These are phyloP conservation scores for Fistulina hepatica DNA, from an alignment of 1,284 basidiomycete genomes.

Conservation along the genomic window DNA sequence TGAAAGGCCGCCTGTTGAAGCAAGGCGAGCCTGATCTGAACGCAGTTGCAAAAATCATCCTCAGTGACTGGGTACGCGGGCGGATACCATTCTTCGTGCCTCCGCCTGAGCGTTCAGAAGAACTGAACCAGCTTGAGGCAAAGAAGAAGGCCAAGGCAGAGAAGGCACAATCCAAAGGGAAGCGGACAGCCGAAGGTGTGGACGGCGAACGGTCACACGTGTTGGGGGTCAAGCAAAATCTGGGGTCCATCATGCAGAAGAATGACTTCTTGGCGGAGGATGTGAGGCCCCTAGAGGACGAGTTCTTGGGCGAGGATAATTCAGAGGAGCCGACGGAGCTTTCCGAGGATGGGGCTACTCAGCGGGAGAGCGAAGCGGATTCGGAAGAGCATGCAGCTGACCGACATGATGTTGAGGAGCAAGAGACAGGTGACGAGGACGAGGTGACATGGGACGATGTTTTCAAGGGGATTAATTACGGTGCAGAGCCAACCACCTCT, in stretches of 20 bases:
- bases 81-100: slow-evolving; percentile 85
- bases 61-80: slow-evolving; percentile 97
- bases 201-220: slow-evolving; percentile 25
- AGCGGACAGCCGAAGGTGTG: slow-evolving; percentile 21
- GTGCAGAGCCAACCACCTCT: slow-evolving; percentile 18
- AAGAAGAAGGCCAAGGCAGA: slow-evolving; percentile 32
- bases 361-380: slow-evolving; percentile 18
- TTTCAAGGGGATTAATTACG: slow-evolving; percentile 38
- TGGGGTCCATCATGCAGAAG: slow-evolving; percentile 75
- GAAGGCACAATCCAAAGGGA: slow-evolving; percentile 29
- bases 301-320: slow-evolving; percentile 26
- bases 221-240: slow-evolving; percentile 60
- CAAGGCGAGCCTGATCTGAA: slow-evolving; percentile 94
- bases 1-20: slow-evolving; percentile 87
- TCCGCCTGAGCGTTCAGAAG: slow-evolving; percentile 65
- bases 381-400: slow-evolving; percentile 26
- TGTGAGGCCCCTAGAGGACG: slow-evolving; percentile 47
- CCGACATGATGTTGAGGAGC: slow-evolving; percentile 26
- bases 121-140: slow-evolving; percentile 53
- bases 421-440: slow-evolving; percentile 26
- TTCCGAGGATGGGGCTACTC: slow-evolving; percentile 20
- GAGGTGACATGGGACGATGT: slow-evolving; percentile 60
- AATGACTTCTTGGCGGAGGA: slow-evolving; percentile 72
- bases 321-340: slow-evolving; percentile 21
- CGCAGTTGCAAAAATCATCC: slow-evolving; percentile 87